Evolutionary conservation across 176 grass and related monocot genomes (phyloP).

Genomic region (Aegilops sharonensis): DNA sequence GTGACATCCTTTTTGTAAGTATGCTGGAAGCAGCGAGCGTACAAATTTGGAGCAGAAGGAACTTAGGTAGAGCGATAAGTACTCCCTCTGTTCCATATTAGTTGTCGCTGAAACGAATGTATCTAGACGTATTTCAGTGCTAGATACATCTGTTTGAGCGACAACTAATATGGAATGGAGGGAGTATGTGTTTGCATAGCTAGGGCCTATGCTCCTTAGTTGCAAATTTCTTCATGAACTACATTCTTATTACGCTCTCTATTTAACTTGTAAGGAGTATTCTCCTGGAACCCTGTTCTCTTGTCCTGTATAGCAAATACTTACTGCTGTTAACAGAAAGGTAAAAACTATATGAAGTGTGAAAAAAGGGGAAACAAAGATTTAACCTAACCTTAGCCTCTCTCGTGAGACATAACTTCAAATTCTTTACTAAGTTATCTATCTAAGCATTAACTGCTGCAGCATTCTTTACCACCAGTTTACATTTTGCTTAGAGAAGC

Average conservation of each 20-base stretch:
- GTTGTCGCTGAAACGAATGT: too few relatives aligned
- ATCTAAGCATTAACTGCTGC: background rate
- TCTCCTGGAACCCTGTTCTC: background rate
- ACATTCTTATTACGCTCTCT: background rate
- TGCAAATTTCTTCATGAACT: background rate
- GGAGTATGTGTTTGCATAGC: background rate
- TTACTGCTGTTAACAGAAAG: background rate
- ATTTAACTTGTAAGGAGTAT: slow-evolving; percentile 11
- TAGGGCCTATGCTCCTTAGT: background rate
- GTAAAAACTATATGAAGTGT: background rate
- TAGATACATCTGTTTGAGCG: too few relatives aligned
- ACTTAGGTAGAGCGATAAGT: background rate
- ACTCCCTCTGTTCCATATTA: too few relatives aligned
- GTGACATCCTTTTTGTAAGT: background rate
- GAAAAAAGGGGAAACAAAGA: background rate
- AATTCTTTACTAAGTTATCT: background rate
- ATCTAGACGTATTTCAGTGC: too few relatives aligned
- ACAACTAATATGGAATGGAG: too few relatives aligned
- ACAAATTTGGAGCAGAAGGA: background rate
- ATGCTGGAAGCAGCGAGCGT: background rate
- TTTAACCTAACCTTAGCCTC: too few relatives aligned
- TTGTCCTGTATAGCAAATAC: background rate
- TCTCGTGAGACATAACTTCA: background rate
- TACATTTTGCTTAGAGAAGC: background rate
- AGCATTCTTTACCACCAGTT: background rate